A percentile compares a stretch with the other conserved stretches of the same genome.
phyloP scores from a whole-genome alignment of 2,329 filamentous ascomycete species.

The Achaetomium macrosporum region DNA sequence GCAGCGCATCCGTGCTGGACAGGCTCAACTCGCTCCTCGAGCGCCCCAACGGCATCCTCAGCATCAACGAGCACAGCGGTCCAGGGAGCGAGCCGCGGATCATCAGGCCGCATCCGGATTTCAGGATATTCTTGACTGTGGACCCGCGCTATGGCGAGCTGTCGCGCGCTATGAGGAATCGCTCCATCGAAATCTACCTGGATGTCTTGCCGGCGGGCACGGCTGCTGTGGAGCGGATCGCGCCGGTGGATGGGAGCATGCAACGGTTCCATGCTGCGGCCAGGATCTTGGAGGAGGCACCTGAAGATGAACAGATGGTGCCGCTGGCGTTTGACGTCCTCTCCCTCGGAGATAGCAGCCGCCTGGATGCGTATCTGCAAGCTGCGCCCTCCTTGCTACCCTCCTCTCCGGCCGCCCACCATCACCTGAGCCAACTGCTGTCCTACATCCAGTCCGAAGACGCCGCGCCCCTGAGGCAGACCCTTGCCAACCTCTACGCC shows the following conservation, averaged over 20 bases:
- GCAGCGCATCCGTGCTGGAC: conserved; percentile 90
- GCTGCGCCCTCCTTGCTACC: conserved; percentile 13
- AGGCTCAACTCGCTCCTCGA: conserved; percentile 91
- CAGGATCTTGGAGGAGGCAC: conserved; percentile 26
- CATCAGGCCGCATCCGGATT: conserved; percentile 75
- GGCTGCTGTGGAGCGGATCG: conserved; percentile 35
- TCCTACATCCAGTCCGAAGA: conserved; percentile 28
- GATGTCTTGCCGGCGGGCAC: conserved; percentile 37
- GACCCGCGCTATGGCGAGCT: conserved; percentile 89
- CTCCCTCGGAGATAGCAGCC: conserved; percentile 40
- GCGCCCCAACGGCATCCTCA: conserved; percentile 70
- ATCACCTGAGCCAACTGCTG: conserved; percentile 19
- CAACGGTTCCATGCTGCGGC: conserved; percentile 41
- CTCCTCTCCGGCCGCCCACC: conserved; percentile 12
- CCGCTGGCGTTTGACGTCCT: conserved; percentile 42
- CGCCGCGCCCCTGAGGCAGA: conserved; percentile 29
- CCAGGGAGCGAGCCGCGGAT: conserved; percentile 74
- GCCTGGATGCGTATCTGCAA: conserved; percentile 30
- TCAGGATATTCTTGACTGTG: conserved; percentile 89
- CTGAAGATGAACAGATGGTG: conserved; percentile 31
- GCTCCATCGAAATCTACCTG: conserved; percentile 84
- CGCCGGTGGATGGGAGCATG: conserved; percentile 45
- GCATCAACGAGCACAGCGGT: conserved; percentile 88
- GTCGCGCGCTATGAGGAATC: conserved; percentile 93
- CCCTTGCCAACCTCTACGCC: conserved; percentile 30